These are phyloP conservation scores for Cryptococcus sp. DNA, from an alignment of 1,284 basidiomycete genomes.

Conservation along the genomic window DNA sequence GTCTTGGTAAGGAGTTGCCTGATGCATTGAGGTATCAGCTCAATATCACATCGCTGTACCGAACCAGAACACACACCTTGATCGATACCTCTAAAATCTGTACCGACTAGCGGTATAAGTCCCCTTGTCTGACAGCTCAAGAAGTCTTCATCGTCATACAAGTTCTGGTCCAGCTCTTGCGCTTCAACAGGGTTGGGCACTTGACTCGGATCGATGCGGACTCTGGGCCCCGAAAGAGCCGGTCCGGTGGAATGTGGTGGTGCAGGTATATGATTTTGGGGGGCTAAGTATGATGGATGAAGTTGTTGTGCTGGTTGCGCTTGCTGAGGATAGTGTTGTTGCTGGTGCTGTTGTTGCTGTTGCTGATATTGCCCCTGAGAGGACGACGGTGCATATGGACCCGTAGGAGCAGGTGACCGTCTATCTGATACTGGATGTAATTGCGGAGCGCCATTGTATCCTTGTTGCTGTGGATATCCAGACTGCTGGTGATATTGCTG, in stretches of 20 bases:
- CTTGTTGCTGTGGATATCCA: constrained; percentile 11
- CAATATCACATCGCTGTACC: background rate
- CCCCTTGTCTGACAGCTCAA: constrained; percentile 71
- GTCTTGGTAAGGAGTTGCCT: constrained; percentile 72
- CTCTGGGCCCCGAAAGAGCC: constrained; percentile 65
- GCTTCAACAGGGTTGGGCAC: constrained; percentile 88
- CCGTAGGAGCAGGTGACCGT: constrained; percentile 25
- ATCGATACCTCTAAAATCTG: constrained; percentile 86
- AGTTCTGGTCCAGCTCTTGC: constrained; percentile 77
- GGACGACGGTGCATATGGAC: constrained; percentile 30
- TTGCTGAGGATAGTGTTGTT: constrained; percentile 28
- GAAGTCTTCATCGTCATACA: constrained; percentile 78
- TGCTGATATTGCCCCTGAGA: constrained; percentile 8
- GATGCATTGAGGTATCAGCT: background rate
- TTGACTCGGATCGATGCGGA: constrained; percentile 85
- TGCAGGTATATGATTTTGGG: constrained; percentile 62
- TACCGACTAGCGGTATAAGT: constrained; percentile 79
- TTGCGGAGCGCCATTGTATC: constrained; percentile 23
- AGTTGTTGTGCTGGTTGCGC: constrained; percentile 17
- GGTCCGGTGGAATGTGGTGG: constrained; percentile 78
- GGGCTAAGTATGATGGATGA: constrained; percentile 24
- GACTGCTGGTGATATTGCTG: constrained; percentile 17
- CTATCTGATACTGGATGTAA: constrained; percentile 34
- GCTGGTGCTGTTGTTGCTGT: constrained; percentile 18
- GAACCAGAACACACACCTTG: constrained; percentile 65